These are phyloP conservation scores for Lentinula guzmanii DNA, from an alignment of 768 basidiomycete genomes.

Conservation along the genomic window DNA sequence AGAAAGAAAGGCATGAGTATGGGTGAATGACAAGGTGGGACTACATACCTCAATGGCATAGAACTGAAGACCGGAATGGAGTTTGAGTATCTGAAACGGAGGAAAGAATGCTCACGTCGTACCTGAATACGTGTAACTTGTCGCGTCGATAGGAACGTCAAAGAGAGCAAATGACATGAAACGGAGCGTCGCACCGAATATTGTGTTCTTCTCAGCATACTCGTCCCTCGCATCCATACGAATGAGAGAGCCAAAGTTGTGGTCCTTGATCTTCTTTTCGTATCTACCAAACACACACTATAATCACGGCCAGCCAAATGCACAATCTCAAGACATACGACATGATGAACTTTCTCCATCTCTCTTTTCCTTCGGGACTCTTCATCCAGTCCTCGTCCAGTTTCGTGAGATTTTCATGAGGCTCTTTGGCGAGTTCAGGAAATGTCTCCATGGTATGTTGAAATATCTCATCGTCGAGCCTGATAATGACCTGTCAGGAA, in stretches of 20 bases:
- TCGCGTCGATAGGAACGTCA: conserved; percentile 4
- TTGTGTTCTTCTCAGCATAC: conserved; percentile 89
- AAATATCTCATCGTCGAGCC: conserved; percentile 89
- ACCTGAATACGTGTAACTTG: conserved; percentile 70
- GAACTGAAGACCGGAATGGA: conserved; percentile 48
- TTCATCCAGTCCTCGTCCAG: conserved; percentile 95
- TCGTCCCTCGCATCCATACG: conserved; percentile 73
- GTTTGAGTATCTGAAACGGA: conserved; percentile 14
- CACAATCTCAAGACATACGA: conserved; percentile 29
- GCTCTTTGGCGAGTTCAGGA: conserved; percentile 63
- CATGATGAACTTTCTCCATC: conserved; percentile 86
- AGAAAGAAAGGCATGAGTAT: background rate
- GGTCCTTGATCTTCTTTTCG: conserved; percentile 86
- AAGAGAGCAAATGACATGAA: background rate
- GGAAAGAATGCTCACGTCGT: background rate
- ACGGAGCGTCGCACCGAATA: conserved; percentile 62
- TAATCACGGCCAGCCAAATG: background rate
- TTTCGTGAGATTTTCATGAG: conserved; percentile 40
- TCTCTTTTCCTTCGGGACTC: conserved; percentile 76
- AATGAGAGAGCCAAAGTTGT: conserved; percentile 95
- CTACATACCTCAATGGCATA: conserved; percentile 78
- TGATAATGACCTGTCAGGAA: conserved; percentile 19
- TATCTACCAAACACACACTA: conserved; percentile 42
- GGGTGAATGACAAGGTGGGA: conserved; percentile 1
- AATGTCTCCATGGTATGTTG: conserved; percentile 70